Evolutionary conservation across 331 rosid species (phyloP).

Genomic region (Rhamnella rubrinervis): DNA sequence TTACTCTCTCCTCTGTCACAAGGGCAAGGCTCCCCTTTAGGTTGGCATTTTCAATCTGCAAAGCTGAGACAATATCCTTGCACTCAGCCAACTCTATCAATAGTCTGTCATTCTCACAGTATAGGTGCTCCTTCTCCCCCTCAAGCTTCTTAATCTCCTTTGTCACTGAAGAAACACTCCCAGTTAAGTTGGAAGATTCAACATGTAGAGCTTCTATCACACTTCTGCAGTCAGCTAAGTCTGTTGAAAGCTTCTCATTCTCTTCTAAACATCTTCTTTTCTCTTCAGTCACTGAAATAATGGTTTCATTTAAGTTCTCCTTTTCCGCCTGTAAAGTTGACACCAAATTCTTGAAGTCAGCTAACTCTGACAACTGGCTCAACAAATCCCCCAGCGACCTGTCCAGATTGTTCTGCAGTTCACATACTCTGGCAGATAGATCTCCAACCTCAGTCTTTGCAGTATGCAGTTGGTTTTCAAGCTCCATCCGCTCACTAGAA

Average conservation of each 20-base stretch:
- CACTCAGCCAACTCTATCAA: slow-evolving; percentile 45
- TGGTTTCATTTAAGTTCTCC: slow-evolving; percentile 43
- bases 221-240: slow-evolving; percentile 41
- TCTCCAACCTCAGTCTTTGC: slow-evolving; percentile 55
- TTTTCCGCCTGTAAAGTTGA: slow-evolving; percentile 61
- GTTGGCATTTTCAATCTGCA: slow-evolving; percentile 53
- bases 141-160: slow-evolving; percentile 49
- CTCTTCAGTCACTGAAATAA: slow-evolving; percentile 47
- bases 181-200: slow-evolving; percentile 54
- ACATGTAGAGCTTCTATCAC: slow-evolving; percentile 46
- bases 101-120: slow-evolving; percentile 49
- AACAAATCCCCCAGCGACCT: slow-evolving; percentile 50
- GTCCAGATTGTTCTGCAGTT: slow-evolving; percentile 56
- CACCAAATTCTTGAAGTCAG: slow-evolving; percentile 59
- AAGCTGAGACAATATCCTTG: slow-evolving; percentile 49
- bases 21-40: slow-evolving; percentile 51
- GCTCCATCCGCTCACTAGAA: slow-evolving; percentile 51
- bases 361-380: slow-evolving; percentile 59
- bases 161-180: slow-evolving; percentile 45
- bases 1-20: slow-evolving; percentile 47
- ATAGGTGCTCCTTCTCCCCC: slow-evolving; percentile 50
- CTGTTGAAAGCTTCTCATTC: slow-evolving; percentile 59
- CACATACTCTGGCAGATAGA: slow-evolving; percentile 53
- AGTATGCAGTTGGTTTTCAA: slow-evolving; percentile 43
- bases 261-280: slow-evolving; percentile 52